Evolutionary conservation across 805 yeast species (phyloP), one percentile per base, ranked within the genome.

Genomic region (Kuraishia capsulata): DNA sequence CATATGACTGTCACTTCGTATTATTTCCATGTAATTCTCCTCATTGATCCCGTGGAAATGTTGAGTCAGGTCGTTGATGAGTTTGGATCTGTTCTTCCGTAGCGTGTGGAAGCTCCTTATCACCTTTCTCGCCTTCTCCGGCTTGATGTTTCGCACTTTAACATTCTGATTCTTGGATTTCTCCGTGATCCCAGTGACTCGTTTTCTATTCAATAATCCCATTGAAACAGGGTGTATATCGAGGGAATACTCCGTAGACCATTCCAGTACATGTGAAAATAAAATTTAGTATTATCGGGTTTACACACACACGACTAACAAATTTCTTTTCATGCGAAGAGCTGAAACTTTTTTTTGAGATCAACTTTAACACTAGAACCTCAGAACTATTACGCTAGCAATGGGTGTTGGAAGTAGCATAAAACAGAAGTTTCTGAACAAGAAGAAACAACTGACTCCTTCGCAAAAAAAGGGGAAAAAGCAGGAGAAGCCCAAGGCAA

Each of bases 31-130:
- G 23, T 35, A 40, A 40, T 53, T 56, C 0, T 43, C 45, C 4
- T 50, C 55, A 14, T 14, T 13, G 31, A 28, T 28, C 6, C 14
- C 31, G 19, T 44, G 52, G 4, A 60, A 39, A 1, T 38, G 44
- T 2, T 44, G 43, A 5, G 46, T 49, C 44, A 42, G 38, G 38
- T 39, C 42, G 46, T 20, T 34, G 40, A 32, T 42, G 9, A 71
- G 55, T 37, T 53, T 54, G 4, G 64, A 56, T 44, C 70, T 68
- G 43, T 73, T 69, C 47, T 81, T 84, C 40, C 80, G 67, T 13
- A 89, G 62, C 2, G 76, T 70, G 56, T 88, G 97, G 46, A 76
- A 87, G 30, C 87, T 58, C 39, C 96, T 69, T 20, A 89, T 89
- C 17, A 89, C 66, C 49, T 73, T 78, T 35, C 96, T 65, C 0